A percentile compares a stretch with the other conserved stretches of the same genome.
Evolutionary conservation across 768 basidiomycete species (phyloP).

Genomic region (Lentinula aciculospora): DNA sequence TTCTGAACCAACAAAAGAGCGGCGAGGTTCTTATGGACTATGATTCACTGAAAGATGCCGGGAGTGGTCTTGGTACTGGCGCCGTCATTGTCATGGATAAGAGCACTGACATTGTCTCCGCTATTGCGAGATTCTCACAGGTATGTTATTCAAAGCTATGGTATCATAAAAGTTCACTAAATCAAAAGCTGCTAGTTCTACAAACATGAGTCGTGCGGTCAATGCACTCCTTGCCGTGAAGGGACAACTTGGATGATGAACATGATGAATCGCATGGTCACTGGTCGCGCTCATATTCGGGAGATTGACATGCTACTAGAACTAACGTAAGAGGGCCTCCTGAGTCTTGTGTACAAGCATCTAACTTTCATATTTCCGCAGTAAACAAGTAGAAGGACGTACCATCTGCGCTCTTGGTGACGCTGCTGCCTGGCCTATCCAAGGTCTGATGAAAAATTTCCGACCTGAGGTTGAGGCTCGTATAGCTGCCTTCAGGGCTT

Average conservation of each 20-base stretch:
- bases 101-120: slow-evolving; percentile 89
- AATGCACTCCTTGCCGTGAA: slow-evolving; percentile 92
- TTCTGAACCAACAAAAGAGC: slow-evolving; percentile 79
- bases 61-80: slow-evolving; percentile 95
- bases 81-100: slow-evolving; percentile 99
- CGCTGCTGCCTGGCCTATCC: slow-evolving; percentile 98
- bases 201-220: slow-evolving; percentile 98
- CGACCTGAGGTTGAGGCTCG: slow-evolving; percentile 91
- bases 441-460: slow-evolving; percentile 97
- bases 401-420: slow-evolving; percentile 97
- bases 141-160: slow-evolving; percentile 26
- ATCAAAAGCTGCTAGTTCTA: slow-evolving; percentile 60
- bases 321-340: slow-evolving; percentile 56
- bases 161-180: not conserved
- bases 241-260: slow-evolving; percentile 99
- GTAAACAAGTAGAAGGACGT: slow-evolving; percentile 94
- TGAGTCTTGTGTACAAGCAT: not conserved
- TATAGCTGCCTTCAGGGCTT: slow-evolving; percentile 69
- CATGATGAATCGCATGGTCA: slow-evolving; percentile 97
- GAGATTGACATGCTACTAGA: slow-evolving; percentile 99
- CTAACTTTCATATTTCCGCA: slow-evolving; percentile 19
- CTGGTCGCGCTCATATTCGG: slow-evolving; percentile 83
- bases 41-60: slow-evolving; percentile 93
- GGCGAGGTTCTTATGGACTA: slow-evolving; percentile 98
- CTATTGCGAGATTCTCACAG: slow-evolving; percentile 90